Evolutionary conservation across 768 basidiomycete genomes (phyloP).

Genomic region (Tubosaeta sp.): DNA sequence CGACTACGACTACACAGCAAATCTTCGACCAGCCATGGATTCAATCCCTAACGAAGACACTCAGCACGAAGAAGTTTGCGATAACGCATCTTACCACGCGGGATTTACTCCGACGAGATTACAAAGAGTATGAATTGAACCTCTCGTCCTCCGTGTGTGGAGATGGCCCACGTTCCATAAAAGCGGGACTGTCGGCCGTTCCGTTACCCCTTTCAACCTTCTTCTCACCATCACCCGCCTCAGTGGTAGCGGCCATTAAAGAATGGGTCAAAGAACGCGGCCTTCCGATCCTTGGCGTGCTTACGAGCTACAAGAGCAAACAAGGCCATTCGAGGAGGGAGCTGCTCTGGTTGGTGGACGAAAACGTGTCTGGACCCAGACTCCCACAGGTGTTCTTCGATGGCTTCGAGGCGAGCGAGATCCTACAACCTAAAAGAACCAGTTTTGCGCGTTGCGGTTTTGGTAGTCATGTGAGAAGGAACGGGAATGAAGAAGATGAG

Average conservation of each 20-base stretch:
- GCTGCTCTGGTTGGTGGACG: conserved; percentile 59
- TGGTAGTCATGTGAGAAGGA: background rate
- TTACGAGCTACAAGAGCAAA: conserved; percentile 62
- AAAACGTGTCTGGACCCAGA: conserved; percentile 24
- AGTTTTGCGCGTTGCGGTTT: conserved; percentile 22
- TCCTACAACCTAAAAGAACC: conserved; percentile 48
- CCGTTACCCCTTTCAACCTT: conserved; percentile 56
- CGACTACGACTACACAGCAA: conserved; percentile 12
- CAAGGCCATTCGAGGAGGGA: conserved; percentile 62
- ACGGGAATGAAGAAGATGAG: conserved; percentile 13
- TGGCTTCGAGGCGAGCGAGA: conserved; percentile 54
- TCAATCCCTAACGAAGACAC: conserved; percentile 46
- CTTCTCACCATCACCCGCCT: conserved; percentile 30
- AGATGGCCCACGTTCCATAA: conserved; percentile 36
- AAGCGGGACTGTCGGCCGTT: conserved; percentile 79
- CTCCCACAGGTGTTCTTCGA: conserved; percentile 45
- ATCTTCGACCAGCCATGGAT: conserved; percentile 42
- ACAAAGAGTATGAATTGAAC: conserved; percentile 74
- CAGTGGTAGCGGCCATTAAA: conserved; percentile 24
- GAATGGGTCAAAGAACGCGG: conserved; percentile 64
- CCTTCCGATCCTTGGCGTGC: conserved; percentile 69
- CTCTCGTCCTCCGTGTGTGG: conserved; percentile 30
- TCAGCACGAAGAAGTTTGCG: conserved; percentile 52
- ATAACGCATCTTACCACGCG: conserved; percentile 62
- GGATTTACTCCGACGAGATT: conserved; percentile 90